Base-by-base conservation (phyloP, 176 grass and related monocot genomes). In the Aegilops tauschii region DNA sequence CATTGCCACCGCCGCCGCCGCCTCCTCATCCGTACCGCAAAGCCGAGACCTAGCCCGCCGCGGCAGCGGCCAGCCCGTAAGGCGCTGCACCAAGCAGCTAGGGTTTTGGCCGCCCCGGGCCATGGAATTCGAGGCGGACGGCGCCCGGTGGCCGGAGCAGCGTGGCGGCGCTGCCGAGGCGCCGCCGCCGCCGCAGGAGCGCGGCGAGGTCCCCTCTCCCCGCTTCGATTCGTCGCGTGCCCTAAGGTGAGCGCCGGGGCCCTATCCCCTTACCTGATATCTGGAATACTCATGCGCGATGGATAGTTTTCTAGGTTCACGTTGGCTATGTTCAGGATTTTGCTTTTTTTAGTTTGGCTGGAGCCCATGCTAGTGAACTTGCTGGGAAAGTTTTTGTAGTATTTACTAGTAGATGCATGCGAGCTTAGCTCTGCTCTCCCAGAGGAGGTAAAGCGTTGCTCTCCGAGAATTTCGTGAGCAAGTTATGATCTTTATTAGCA, bases 171-270 rank as follows among this genome's bases (percentile, higher is more conserved):
- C 72, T 0, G 50, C 78, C 20, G 71, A 82, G 45, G 56, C 78
- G 32, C 78, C n/a, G 18, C 81, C 66, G 21, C 65, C 34, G 23
- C n/a, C 11, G 31, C 73, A 3, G 12, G 84, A 83, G 74, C 82
- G 77, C 77, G 62, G 61, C 58, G 86, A 88, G 32, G 65, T 40
- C 5, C 52, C 78, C 36, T 88, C 85, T 11, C 79, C 62, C 9
- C 93, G 93, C 79, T 92, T 92, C 78, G 93, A 95, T 86, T 95
- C 93, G 74, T 90, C 85, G 18, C 90, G 88, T 50, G 85, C 88
- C 72, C 79, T 95, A 65, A 95, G 93, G 93, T 95, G 81, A 90
- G 76, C 31, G 9, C 13, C 44, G 10, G 5, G 32, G 37, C 12
- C 42, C 68, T 20, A 59, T 29, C 6, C 31, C 29, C 27, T 84